Evolutionary conservation across 2,329 filamentous ascomycete species (phyloP).

Genomic region (Sporothrix schenckii): DNA sequence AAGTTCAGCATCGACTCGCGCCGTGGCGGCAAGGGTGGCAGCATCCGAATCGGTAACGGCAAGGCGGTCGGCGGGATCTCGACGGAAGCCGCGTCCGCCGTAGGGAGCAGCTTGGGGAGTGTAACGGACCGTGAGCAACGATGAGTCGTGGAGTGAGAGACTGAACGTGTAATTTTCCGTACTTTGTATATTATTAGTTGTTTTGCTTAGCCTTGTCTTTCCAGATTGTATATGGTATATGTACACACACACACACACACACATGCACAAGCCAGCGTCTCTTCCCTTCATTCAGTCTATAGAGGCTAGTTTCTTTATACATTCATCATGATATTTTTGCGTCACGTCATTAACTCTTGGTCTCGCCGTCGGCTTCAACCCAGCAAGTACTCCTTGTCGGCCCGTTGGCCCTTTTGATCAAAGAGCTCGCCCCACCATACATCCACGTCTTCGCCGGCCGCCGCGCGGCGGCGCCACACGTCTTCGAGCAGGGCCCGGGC

Average conservation of each 20-base stretch:
- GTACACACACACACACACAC: background rate
- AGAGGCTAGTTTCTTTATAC: background rate
- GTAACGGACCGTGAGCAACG: background rate
- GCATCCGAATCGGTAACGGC: constrained; percentile 36
- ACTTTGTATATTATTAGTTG: background rate
- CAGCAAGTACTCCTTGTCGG: constrained; percentile 28
- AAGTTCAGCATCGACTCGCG: constrained; percentile 42
- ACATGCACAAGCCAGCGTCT: too few relatives aligned
- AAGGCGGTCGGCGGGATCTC: constrained; percentile 36
- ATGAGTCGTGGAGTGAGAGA: too few relatives aligned
- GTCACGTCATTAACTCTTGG: background rate
- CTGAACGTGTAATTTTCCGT: background rate
- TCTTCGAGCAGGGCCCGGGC: constrained; percentile 36
- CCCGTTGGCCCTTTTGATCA: constrained; percentile 13
- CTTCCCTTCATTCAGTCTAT: background rate
- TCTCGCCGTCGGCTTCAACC: background rate
- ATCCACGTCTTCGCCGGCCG: background rate
- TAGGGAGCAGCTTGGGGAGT: background rate
- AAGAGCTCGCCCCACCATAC: constrained; percentile 28
- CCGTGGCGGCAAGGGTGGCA: constrained; percentile 34
- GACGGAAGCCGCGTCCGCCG: constrained; percentile 28
- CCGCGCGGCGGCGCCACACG: constrained; percentile 32
- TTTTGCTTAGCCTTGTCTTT: background rate
- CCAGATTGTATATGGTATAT: constrained; percentile 23
- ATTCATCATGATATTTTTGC: background rate